These are phyloP conservation scores for Ascochyta rabiei DNA, from an alignment of 2,329 filamentous ascomycete genomes.

Conservation along the genomic window DNA sequence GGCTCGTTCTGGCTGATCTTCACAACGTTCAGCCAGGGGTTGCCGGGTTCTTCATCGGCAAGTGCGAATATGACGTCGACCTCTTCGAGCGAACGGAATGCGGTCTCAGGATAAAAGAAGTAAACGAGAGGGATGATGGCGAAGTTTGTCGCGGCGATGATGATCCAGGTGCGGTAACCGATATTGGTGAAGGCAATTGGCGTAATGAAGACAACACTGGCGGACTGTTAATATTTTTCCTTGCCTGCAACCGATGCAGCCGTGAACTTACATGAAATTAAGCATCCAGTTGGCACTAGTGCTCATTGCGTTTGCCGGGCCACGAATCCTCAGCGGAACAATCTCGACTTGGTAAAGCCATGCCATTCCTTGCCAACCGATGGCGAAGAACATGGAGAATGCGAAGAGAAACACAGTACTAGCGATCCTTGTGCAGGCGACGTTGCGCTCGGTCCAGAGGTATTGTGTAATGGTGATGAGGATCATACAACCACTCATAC, in stretches of 20 bases:
- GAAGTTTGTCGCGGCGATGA: constrained; percentile 62
- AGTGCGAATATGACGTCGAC: constrained; percentile 69
- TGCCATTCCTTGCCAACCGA: constrained; percentile 77
- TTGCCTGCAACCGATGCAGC: not conserved
- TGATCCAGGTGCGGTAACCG: constrained; percentile 62
- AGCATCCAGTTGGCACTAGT: constrained; percentile 90
- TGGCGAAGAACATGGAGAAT: constrained; percentile 90
- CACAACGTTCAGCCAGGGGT: constrained; percentile 56
- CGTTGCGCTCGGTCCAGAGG: constrained; percentile 27
- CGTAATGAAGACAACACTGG: constrained; percentile 69
- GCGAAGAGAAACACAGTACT: constrained; percentile 77
- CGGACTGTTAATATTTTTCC: not conserved
- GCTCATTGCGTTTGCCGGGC: constrained; percentile 82
- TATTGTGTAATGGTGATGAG: constrained; percentile 37
- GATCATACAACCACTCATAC: constrained; percentile 44
- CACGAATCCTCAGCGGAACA: constrained; percentile 85
- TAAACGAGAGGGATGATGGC: constrained; percentile 62
- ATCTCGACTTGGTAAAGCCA: constrained; percentile 72
- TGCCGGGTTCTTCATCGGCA: constrained; percentile 56
- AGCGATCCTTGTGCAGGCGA: constrained; percentile 39
- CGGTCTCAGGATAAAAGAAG: constrained; percentile 67
- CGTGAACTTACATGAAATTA: constrained; percentile 53
- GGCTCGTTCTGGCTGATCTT: constrained; percentile 58
- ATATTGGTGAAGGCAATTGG: constrained; percentile 64
- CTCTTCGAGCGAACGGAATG: constrained; percentile 64